Conservation (phyloP, 1,139 yeast genomes). For the Debaryomycetaceae sp. region DNA sequence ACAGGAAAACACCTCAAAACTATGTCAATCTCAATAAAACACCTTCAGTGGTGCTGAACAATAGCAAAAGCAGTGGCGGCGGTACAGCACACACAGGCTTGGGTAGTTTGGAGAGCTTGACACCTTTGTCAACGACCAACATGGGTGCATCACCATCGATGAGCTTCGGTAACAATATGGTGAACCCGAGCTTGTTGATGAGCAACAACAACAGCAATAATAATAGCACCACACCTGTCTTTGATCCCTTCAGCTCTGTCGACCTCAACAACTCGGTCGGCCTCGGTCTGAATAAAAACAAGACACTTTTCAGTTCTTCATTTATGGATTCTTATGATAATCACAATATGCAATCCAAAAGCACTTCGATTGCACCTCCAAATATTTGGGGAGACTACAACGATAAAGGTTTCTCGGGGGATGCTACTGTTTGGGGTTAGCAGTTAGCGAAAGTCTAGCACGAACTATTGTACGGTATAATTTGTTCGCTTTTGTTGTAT, state of each 20-base stretch:
- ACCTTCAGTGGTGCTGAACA: background rate
- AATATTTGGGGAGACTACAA: constrained; percentile 13
- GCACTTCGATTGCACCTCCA: background rate
- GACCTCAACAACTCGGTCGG: background rate
- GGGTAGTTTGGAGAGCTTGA: background rate
- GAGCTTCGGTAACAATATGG: background rate
- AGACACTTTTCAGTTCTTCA: background rate
- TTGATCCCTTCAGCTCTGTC: background rate
- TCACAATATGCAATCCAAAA: background rate
- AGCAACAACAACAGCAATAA: background rate
- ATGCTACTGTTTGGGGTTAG: constrained; percentile 19
- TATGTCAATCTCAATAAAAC: background rate
- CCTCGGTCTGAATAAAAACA: background rate
- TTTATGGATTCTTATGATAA: background rate
- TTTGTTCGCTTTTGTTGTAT: background rate
- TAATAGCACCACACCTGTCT: background rate
- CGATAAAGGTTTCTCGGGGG: constrained; percentile 6
- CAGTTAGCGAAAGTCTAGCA: background rate
- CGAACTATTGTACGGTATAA: background rate
- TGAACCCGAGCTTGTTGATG: background rate
- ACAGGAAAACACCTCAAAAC: background rate
- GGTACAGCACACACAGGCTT: background rate
- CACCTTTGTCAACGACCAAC: background rate
- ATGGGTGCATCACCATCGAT: background rate
- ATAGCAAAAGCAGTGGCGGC: background rate